Evolutionary conservation across 2,329 filamentous ascomycete genomes (phyloP), one percentile per base, ranked within the genome.

Genomic region (Xenosphaeropsis pyriputrescens): DNA sequence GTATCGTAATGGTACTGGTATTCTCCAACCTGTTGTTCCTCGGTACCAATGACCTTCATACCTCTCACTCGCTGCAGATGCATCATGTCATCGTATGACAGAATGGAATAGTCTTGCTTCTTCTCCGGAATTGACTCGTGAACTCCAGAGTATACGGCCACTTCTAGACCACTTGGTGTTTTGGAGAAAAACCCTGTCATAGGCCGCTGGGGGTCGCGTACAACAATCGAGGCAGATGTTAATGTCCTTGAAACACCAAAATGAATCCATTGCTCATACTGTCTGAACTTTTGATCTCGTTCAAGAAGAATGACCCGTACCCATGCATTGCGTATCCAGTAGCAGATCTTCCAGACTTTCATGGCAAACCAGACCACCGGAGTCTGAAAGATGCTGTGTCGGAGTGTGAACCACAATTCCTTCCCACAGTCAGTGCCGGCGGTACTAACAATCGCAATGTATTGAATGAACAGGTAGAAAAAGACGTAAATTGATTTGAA

Each of bases 361-460:
- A 58, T 47, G 18, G 51, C 40, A 17, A 53, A 11, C 29, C 45
- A 49, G 6, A 57, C 43, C 3, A 45, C 14, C 2, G 40, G 36
- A 18, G 52, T 41, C 11, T 52, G 46, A 22, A 49, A 46, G 31
- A 47, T 50, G 8, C 48, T 44, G 29, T 50, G 41, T 11, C 51
- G 44, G 8, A 60, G 43, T 6, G 49, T 45, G 39, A 58, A 57
- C 49, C 50, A 56, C 2, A 60, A 43, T 42, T 60, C 58, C 18
- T 57, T 43, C 39, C 59, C 58, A 18, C 58, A 47, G 34, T 58
- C 52, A 12, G 53, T 53, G 5, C 54, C 55, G 4, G 52, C 58
- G 2, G 54, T 52, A 1, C 54, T 54, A 29, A 59, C 48, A 35
- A 59, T 50, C 8, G 53, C 56, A 1, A 56, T 41, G 50, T 55